Base-by-base conservation (phyloP, 805 yeast genomes). In the Nematodospora valgi region DNA sequence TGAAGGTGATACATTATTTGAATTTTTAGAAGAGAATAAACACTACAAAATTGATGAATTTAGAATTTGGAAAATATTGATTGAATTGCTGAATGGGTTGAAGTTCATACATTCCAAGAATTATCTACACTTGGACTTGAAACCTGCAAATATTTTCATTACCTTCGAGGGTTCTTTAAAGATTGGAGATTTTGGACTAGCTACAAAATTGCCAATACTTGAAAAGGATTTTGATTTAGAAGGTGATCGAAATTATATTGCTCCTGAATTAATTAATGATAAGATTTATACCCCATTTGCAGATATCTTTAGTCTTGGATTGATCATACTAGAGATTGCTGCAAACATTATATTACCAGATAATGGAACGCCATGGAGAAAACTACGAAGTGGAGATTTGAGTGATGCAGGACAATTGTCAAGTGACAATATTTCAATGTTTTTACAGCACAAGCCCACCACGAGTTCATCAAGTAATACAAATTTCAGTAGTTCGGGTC, bases 171-270 rank as follows among this genome's bases (percentile, higher is more conserved):
- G 98, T 19, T 76, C 80, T 20, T 72, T 93, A 49, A 93, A 91
- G 64, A 83, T 93, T 52, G 98, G 96, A 13, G 98, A 93, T 61
- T 93, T 93, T 66, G 98, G 98, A 6, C 78, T 93, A 70, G 95
- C 97, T 5, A 76, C 95, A 3, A 78, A 76, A 45, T 64, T 79
- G 35, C 98, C 98, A 0, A 78, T 80, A 13, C 44, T 65, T 21
- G 76, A 76, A 31, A 72, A 70, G 27, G 78, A 65, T 44, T 81
- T 86, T 49, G 98, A 93, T 59, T 76, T 95, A 46, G 98, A 93
- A 62, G 98, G 98, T 18, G 98, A 93, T 59, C 71, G 98, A 35
- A 96, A 91, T 56, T 93, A 93, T 59, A 93, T 93, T 60, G 98
- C 98, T 0, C 98, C 98, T 1, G 98, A 93, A 57, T 80, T 93